Base-by-base conservation (phyloP, 805 yeast genomes). In the Wickerhamiella nectarea region DNA sequence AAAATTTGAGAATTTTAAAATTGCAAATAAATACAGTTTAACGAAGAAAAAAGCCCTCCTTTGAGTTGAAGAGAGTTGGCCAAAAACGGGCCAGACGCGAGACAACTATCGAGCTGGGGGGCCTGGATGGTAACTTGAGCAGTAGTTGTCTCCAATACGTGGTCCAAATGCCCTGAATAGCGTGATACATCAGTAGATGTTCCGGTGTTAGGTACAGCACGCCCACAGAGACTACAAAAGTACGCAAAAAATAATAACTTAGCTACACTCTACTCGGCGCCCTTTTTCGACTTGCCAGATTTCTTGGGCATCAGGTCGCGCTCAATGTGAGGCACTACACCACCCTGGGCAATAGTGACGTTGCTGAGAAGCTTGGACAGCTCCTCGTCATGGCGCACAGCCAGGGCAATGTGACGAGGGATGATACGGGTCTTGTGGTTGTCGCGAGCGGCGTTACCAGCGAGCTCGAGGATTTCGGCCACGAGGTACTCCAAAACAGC, bases 371-470 rank as follows among this genome's bases (percentile, higher is more conserved):
- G 74, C 52, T 85, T 79, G 70, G 87, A 95, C 65, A 89, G 77
- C 68, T 89, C 97, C 66, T 89, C 97, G 66, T 89, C 97, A 62
- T 95, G 95, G 71, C 97, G 84, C 60, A 87, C 87, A 50, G 97
- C 97, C 59, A 87, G 74, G 66, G 87, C 95, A 60, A 87, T 72
- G 66, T 87, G 97, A 69, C 97, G 83, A 59, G 97, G 97, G 15
- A 95, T 86, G 63, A 87, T 87, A 79, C 97, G 85, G 68, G 87
- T 86, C 55, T 85, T 91, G 64, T 84, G 83, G 63, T 85, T 72
- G 60, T 89, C 96, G 65, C 89, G 86, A 37, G 97, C 96, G 29
- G 97, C 97, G 63, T 89, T 89, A 67, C 97, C 96, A 47, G 97
- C 96, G 73, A 89, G 72, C 70, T 89, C 97, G 58, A 89, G 74